phyloP scores from a whole-genome alignment of 129 eudicot species.

The Saussurea involucrata region DNA sequence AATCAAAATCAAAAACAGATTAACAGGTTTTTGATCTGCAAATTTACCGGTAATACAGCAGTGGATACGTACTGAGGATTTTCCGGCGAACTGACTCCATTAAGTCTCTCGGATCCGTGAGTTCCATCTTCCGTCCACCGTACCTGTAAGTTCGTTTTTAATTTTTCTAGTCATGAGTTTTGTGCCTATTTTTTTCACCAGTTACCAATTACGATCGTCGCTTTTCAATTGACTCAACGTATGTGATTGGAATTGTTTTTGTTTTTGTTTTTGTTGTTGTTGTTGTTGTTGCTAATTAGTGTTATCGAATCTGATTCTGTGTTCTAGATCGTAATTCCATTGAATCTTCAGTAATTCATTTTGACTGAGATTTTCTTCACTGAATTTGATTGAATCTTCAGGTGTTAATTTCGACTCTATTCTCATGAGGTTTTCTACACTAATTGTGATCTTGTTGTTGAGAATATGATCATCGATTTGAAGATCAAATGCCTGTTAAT shows the following conservation, averaged over 20 bases:
- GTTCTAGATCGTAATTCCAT: not conserved
- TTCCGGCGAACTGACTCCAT: slow-evolving; percentile 1
- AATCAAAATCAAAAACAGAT: too few species aligned
- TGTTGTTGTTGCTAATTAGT: not conserved
- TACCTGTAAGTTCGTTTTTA: not conserved
- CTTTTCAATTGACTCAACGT: not conserved
- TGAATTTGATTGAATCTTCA: not conserved
- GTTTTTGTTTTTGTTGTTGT: too few species aligned
- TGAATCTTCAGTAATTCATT: not conserved
- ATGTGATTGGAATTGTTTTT: not conserved
- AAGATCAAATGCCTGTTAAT: too few species aligned
- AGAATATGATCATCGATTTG: too few species aligned
- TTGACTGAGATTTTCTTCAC: not conserved
- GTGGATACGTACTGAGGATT: not conserved
- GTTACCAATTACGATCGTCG: not conserved
- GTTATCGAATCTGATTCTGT: not conserved
- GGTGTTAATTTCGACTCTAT: too few species aligned
- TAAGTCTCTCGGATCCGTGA: not conserved
- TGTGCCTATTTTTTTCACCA: too few species aligned
- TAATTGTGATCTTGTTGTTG: too few species aligned
- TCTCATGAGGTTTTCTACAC: too few species aligned
- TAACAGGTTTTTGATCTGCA: too few species aligned
- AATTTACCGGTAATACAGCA: too few species aligned
- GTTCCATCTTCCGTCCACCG: not conserved
- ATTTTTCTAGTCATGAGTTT: too few species aligned